A percentile compares a stretch with the other conserved stretches of the same genome.
Conservation (phyloP, 306 rosid species). For the Begonia fuchsioides region DNA sequence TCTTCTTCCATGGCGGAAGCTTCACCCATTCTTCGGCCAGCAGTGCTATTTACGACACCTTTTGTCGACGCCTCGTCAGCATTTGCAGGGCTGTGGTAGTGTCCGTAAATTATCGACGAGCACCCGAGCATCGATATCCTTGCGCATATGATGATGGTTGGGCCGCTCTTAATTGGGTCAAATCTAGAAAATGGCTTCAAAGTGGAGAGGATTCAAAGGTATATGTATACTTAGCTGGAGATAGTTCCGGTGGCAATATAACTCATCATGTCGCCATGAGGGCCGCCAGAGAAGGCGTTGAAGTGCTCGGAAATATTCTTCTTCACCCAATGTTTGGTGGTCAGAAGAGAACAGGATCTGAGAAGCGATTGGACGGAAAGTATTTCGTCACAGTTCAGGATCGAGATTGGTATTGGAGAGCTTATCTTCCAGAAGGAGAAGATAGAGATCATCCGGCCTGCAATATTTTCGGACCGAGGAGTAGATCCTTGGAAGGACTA, state of each 20-base stretch:
- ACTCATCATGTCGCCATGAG: slow-evolving; percentile 63
- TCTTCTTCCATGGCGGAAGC: slow-evolving; percentile 89
- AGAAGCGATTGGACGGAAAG: slow-evolving; percentile 58
- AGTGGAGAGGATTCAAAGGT: slow-evolving; percentile 73
- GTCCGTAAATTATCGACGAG: slow-evolving; percentile 71
- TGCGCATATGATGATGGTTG: slow-evolving; percentile 86
- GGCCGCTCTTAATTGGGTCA: slow-evolving; percentile 73
- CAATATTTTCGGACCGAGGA: slow-evolving; percentile 61
- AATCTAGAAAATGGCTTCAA: slow-evolving; percentile 61
- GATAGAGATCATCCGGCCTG: slow-evolving; percentile 85
- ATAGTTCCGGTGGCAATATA: slow-evolving; percentile 82
- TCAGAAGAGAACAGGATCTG: slow-evolving; percentile 44
- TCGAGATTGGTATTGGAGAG: slow-evolving; percentile 96
- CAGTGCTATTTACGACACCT: slow-evolving; percentile 73
- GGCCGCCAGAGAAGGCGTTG: slow-evolving; percentile 53
- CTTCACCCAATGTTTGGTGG: slow-evolving; percentile 90
- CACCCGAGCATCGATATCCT: slow-evolving; percentile 65
- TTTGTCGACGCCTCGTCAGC: slow-evolving; percentile 67
- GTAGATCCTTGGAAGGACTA: slow-evolving; percentile 33
- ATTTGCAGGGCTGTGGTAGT: slow-evolving; percentile 63
- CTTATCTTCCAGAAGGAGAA: slow-evolving; percentile 71
- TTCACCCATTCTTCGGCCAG: slow-evolving; percentile 88
- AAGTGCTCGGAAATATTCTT: slow-evolving; percentile 68
- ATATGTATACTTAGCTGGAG: slow-evolving; percentile 64
- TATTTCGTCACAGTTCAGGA: slow-evolving; percentile 69